Percentiles rank a stretch among this genome's conserved stretches.
Conservation (phyloP, 148 eudicot species). For the Agrostemma githago region DNA sequence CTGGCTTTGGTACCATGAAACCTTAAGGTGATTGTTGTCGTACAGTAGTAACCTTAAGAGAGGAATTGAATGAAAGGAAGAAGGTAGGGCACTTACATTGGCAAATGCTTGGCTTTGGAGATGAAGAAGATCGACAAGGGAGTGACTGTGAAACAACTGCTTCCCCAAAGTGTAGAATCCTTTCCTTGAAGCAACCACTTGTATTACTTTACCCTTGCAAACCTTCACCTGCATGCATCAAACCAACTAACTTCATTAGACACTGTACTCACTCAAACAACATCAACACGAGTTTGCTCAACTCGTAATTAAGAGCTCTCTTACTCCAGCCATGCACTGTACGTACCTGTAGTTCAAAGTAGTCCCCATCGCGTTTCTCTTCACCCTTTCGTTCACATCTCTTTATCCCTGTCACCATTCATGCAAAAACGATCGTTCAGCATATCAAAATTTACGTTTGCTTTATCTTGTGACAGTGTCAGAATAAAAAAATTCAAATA, state of each 20-base stretch:
- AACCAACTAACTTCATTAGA: slow-evolving; percentile 27
- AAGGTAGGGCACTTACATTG: slow-evolving; percentile 45
- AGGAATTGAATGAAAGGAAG: background rate
- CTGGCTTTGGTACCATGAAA: too few relatives aligned
- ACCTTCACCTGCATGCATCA: slow-evolving; percentile 68
- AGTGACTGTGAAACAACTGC: slow-evolving; percentile 66
- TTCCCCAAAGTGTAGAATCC: slow-evolving; percentile 90
- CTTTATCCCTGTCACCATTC: slow-evolving; percentile 48
- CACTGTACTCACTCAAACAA: slow-evolving; percentile 26
- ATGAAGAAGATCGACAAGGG: slow-evolving; percentile 92
- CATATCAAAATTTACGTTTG: too few relatives aligned
- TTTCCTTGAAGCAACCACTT: slow-evolving; percentile 72
- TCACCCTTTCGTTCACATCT: slow-evolving; percentile 47
- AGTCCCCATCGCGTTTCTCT: slow-evolving; percentile 68
- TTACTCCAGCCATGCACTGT: background rate
- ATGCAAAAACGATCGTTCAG: background rate
- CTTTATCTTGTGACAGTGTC: too few relatives aligned
- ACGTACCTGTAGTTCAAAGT: slow-evolving; percentile 78
- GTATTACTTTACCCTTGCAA: slow-evolving; percentile 88
- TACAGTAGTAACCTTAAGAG: background rate
- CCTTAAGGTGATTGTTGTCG: too few relatives aligned
- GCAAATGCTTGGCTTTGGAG: slow-evolving; percentile 97
- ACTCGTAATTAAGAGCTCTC: background rate
- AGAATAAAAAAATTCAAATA: background rate
- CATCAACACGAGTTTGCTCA: background rate